A percentile compares a stretch with the other conserved stretches of the same genome.
Evolutionary conservation across 345 rosid species (phyloP).

Genomic region (Iberis pinnata): DNA sequence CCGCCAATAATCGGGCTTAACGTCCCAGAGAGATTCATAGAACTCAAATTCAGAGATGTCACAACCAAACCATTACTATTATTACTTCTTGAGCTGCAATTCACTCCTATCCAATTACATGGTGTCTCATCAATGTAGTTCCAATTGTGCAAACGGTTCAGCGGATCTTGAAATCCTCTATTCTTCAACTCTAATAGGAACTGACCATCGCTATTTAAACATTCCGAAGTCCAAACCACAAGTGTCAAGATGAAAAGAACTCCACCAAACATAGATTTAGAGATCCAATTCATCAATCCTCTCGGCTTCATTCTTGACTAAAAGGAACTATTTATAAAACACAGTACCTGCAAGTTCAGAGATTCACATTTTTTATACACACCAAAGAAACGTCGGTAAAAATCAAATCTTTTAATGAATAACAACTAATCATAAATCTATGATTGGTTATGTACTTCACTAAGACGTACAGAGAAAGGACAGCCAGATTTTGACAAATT

Average conservation of each 20-base stretch:
- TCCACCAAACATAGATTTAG: constrained; percentile 28
- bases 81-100: constrained; percentile 51
- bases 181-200: constrained; percentile 55
- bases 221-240: constrained; percentile 37
- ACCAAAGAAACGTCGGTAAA: neutral
- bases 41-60: constrained; percentile 52
- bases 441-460: constrained; percentile 5
- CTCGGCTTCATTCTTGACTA: constrained; percentile 15
- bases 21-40: constrained; percentile 74
- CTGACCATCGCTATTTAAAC: constrained; percentile 67
- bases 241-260: constrained; percentile 34
- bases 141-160: constrained; percentile 53
- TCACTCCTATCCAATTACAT: constrained; percentile 75
- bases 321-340: neutral
- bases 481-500: too few relatives aligned
- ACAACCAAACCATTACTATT: constrained; percentile 37
- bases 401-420: neutral
- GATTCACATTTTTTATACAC: constrained; percentile 1
- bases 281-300: constrained; percentile 27
- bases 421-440: too few relatives aligned
- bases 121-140: constrained; percentile 60
- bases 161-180: constrained; percentile 41
- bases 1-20: constrained; percentile 62
- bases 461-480: too few relatives aligned
- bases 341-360: constrained; percentile 25